Base-by-base conservation (phyloP, 768 basidiomycete species). In the Lactarius sanguifluus region DNA sequence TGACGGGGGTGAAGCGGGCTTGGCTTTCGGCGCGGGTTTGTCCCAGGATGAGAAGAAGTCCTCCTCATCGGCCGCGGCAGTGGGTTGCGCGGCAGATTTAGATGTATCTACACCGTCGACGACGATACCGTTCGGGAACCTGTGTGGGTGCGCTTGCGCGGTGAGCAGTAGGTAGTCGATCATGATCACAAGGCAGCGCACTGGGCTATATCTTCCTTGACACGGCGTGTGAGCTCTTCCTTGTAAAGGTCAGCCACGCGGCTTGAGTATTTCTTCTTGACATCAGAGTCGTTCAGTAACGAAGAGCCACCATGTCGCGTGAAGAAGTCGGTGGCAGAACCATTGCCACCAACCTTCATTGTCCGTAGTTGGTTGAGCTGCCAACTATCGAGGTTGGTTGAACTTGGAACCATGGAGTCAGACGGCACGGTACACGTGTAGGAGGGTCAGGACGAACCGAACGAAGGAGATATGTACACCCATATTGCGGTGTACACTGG, bases 1-100 rank as follows among this genome's bases (percentile, higher is more conserved):
- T 41, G 66, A 13, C 4, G 75, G 56, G 2, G 75, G 58, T 18
- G 72, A 16, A 32, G 70, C 28, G 9, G 80, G 64, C 64, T 79
- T 77, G 47, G 81, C 65, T 65, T 79, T 77, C 30, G 74, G 67
- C 0, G 75, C 78, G 1, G 92, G 89, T 75, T 96, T 96, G 69
- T 96, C 94, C 96, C 96, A 98, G 32, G 92, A 91, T 57, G 92
- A 88, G 79, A 98, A 99, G 78, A 99, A 99, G 75, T 98, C 96
- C 10, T 97, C 96, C 61, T 94, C 94, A 0, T 79, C 78, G 54
- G 81, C 66, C 75, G 75, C 54, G 2, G 74, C 72, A 18, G 71
- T 65, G 18, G 74, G 59, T 1, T 75, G 62, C 0, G 82, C 75
- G 10, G 81, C 52, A 5, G 79, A 68, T 52, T 79, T 71, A 8